Conservation (phyloP, 225 moss, liverwort and hornwort genomes). For the Straminergon stramineum region DNA sequence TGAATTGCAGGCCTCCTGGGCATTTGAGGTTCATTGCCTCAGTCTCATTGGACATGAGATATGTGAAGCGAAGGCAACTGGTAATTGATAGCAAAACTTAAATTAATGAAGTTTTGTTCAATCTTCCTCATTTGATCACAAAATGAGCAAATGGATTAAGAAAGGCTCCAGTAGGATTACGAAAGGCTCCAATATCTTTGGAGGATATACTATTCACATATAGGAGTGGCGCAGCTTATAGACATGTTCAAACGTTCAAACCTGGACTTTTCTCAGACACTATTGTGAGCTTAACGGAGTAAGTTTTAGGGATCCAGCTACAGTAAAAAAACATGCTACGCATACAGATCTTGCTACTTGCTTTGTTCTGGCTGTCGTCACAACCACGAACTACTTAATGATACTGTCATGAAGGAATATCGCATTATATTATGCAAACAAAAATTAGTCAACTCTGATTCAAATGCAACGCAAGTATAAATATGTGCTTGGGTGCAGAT, state of each 20-base stretch:
- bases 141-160: not conserved
- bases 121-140: not conserved
- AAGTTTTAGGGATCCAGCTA: too few relatives aligned
- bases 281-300: not conserved
- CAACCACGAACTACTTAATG: too few relatives aligned
- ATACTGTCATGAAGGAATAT: too few relatives aligned
- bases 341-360: not conserved
- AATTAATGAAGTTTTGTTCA: not conserved
- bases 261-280: not conserved
- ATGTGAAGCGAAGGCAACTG: not conserved
- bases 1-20: not conserved
- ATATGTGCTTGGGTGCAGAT: not conserved
- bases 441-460: not conserved
- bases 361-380: too few relatives aligned
- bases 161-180: too few relatives aligned
- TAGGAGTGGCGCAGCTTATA: not conserved
- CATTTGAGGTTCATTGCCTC: not conserved
- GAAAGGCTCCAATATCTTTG: not conserved
- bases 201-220: not conserved
- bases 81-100: not conserved
- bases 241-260: not conserved
- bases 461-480: not conserved
- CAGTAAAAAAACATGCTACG: not conserved
- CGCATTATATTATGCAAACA: not conserved
- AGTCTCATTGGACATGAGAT: not conserved